Evolutionary conservation across 139 green algal species (phyloP), one percentile per base, ranked within the genome.

Genomic region (Diplosphaera chodatii): DNA sequence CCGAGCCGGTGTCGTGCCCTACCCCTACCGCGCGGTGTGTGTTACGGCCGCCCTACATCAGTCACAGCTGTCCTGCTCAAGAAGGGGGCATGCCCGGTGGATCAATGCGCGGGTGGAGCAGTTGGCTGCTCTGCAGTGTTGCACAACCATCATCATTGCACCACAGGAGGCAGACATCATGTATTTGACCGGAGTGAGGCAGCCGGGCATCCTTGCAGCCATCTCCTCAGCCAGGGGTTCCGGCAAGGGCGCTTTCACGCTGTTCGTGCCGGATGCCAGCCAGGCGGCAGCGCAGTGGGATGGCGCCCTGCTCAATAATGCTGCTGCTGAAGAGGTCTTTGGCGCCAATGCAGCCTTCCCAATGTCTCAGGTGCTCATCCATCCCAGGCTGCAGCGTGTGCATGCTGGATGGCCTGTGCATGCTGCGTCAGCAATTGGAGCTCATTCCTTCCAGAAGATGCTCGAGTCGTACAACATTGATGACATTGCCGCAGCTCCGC

Each of bases 171-270:
- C 92, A 34, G 91, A 97, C 86, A 91, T 93, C 67, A 32, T 86
- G 30, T 97, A 97, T 74, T 76, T 97, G 1, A 97, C 91, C 1
- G 92, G 92, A 25, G 71, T 96, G n/a, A 74, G 77, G 48, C 89
- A 96, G 80, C 83, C 88, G 4, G 79, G 74, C 0, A 40, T 63
- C 0, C 63, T 94, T 48, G 85, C 86, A 0, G 56, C 86, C 10
- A 70, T 89, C 25, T 48, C 37, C 8, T 48, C 37, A 48, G 37
- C 37, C 10, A 27, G 72, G 40, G 65, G 70, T 23, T 63, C 64
- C 29, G 28, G 55, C 37, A 74, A 63, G 16, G 55, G 66, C 4
- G 23, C 31, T 6, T 80, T 74, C 48, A 82, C 69, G n/a, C 69
- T 91, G 23, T 87, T 84, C 65, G 72, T 86, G 8, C 73, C 82